Conservation (phyloP, 495 filamentous ascomycete genomes). For the Neurospora terricola region DNA sequence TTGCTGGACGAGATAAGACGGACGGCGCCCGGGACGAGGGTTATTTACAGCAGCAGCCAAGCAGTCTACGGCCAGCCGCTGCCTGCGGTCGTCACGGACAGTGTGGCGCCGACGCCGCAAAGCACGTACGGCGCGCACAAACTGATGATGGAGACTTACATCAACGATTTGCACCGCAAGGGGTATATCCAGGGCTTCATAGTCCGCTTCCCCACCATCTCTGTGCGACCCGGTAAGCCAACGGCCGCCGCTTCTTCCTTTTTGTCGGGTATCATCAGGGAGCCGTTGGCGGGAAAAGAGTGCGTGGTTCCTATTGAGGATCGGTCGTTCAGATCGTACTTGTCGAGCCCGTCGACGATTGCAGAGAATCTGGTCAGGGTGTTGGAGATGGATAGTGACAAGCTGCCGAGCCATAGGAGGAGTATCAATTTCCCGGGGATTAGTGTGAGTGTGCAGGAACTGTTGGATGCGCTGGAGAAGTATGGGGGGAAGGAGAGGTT, state of each 20-base stretch:
- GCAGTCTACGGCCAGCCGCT: constrained; percentile 32
- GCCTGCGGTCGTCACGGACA: constrained; percentile 22
- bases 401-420: constrained; percentile 45
- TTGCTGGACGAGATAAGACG: constrained; percentile 53
- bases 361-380: constrained; percentile 63
- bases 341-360: constrained; percentile 58
- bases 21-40: constrained; percentile 47
- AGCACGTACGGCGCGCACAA: constrained; percentile 74
- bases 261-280: constrained; percentile 54
- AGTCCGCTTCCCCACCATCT: constrained; percentile 65
- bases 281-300: constrained; percentile 48
- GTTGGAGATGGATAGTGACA: constrained; percentile 42
- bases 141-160: constrained; percentile 58
- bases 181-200: constrained; percentile 57
- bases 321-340: constrained; percentile 51
- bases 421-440: constrained; percentile 67
- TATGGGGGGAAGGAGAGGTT: constrained; percentile 61
- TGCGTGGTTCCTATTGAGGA: constrained; percentile 52
- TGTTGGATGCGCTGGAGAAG: constrained; percentile 62
- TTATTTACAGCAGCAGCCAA: constrained; percentile 44
- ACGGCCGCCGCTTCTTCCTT: constrained; percentile 77
- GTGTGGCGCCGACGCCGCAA: constrained; percentile 53
- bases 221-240: constrained; percentile 63
- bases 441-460: constrained; percentile 59
- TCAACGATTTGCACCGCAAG: constrained; percentile 68